Evolutionary conservation across 1,139 yeast species (phyloP).

Genomic region (Blastobotrys raffinosifermentans): DNA sequence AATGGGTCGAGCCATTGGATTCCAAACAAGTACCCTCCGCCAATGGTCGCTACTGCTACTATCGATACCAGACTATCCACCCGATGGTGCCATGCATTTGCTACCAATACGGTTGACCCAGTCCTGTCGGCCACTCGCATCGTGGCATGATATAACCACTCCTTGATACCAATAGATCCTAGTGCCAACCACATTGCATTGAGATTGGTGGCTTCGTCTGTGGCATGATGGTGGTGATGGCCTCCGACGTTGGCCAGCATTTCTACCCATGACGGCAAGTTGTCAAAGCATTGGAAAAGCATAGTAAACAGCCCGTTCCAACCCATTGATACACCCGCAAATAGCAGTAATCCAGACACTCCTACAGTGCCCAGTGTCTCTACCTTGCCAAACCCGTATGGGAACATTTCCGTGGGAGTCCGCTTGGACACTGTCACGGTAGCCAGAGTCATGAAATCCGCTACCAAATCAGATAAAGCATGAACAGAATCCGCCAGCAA

Average conservation of each 20-base stretch:
- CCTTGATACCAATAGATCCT: constrained; percentile 80
- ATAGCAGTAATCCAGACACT: constrained; percentile 72
- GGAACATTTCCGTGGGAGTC: constrained; percentile 61
- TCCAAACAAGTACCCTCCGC: constrained; percentile 73
- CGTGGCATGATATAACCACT: constrained; percentile 78
- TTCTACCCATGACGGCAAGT: constrained; percentile 12
- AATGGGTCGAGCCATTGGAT: constrained; percentile 83
- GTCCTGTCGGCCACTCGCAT: constrained; percentile 68
- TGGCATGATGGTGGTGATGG: constrained; percentile 40
- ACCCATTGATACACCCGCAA: constrained; percentile 90
- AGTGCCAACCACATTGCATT: constrained; percentile 97
- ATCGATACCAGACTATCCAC: constrained; percentile 91
- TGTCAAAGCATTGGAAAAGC: constrained; percentile 39
- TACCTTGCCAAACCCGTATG: constrained; percentile 87
- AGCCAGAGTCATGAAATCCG: constrained; percentile 81
- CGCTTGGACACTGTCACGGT: constrained; percentile 76
- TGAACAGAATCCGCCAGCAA: constrained; percentile 91
- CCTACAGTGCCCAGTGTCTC: constrained; percentile 89
- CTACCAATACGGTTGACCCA: constrained; percentile 83
- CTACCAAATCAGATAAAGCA: constrained; percentile 81
- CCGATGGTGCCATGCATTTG: constrained; percentile 98
- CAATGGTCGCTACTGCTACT: constrained; percentile 83
- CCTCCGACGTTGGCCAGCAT: constrained; percentile 41
- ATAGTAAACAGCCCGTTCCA: constrained; percentile 75
- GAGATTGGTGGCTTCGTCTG: constrained; percentile 51